Evolutionary conservation across 805 yeast species (phyloP).

Genomic region (Cyberlindnera euphorbiae): DNA sequence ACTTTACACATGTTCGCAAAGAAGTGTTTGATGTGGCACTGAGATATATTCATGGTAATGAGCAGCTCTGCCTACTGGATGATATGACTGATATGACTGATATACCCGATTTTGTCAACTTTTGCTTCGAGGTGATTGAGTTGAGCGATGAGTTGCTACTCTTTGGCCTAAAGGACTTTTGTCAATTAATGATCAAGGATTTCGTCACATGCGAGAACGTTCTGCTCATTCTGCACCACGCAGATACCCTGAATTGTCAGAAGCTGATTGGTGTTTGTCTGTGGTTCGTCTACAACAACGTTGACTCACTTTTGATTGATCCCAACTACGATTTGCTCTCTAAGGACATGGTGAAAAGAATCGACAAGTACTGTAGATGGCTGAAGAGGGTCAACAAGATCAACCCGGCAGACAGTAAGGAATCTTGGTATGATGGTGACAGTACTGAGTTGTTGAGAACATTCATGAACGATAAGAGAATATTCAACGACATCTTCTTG

Average conservation of each 20-base stretch:
- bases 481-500: conserved; percentile 39
- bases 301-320: conserved; percentile 52
- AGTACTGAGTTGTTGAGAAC: conserved; percentile 27
- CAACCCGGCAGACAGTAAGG: conserved; percentile 8
- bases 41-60: conserved; percentile 53
- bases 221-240: conserved; percentile 46
- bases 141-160: conserved; percentile 60
- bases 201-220: conserved; percentile 59
- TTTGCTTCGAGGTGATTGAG: conserved; percentile 53
- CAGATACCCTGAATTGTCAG: conserved; percentile 46
- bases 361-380: conserved; percentile 34
- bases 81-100: conserved; percentile 23
- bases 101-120: conserved; percentile 41
- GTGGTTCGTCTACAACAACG: conserved; percentile 63
- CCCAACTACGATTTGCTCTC: conserved; percentile 20
- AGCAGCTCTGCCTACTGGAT: conserved; percentile 36
- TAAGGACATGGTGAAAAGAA: conserved; percentile 14
- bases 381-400: conserved; percentile 26
- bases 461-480: conserved; percentile 32
- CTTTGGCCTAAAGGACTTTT: conserved; percentile 50
- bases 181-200: conserved; percentile 57
- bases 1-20: conserved; percentile 39
- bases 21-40: conserved; percentile 46
- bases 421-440: conserved; percentile 29
- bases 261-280: conserved; percentile 57